Evolutionary conservation across 176 grass and related monocot genomes (phyloP).

Genomic region (Poa pratensis): DNA sequence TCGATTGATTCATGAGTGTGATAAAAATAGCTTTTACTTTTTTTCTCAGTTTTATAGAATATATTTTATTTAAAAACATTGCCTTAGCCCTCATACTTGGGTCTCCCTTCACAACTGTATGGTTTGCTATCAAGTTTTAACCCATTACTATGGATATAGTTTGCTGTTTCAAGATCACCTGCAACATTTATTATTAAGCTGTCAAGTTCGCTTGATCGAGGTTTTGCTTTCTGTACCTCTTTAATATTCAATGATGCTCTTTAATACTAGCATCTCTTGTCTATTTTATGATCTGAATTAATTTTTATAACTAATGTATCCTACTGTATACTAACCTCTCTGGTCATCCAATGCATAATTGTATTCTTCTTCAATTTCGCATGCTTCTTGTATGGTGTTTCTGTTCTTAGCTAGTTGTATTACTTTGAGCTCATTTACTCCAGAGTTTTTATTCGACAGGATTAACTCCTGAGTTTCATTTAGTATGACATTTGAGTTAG

Average conservation of each 20-base stretch:
- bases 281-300: constrained; percentile 2
- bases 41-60: constrained; percentile 42
- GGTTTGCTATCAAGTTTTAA: constrained; percentile 17
- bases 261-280: not conserved
- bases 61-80: constrained; percentile 14
- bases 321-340: not conserved
- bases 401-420: not conserved
- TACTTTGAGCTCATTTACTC: not conserved
- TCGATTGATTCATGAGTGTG: constrained; percentile 37
- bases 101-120: constrained; percentile 37
- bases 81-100: constrained; percentile 17
- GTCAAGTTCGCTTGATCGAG: not conserved
- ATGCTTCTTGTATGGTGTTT: not conserved
- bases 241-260: constrained; percentile 21
- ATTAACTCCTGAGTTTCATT: constrained; percentile 4
- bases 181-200: constrained; percentile 23
- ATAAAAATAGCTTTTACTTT: constrained; percentile 34
- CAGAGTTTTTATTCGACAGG: not conserved
- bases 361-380: not conserved
- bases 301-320: not conserved
- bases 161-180: constrained; percentile 19
- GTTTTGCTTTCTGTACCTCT: constrained; percentile 4
- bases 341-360: not conserved
- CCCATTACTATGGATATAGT: constrained; percentile 36
- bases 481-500: no score